Evolutionary conservation across 106 monocot genomes (phyloP).

Genomic region (Xerophyta viscosa): DNA sequence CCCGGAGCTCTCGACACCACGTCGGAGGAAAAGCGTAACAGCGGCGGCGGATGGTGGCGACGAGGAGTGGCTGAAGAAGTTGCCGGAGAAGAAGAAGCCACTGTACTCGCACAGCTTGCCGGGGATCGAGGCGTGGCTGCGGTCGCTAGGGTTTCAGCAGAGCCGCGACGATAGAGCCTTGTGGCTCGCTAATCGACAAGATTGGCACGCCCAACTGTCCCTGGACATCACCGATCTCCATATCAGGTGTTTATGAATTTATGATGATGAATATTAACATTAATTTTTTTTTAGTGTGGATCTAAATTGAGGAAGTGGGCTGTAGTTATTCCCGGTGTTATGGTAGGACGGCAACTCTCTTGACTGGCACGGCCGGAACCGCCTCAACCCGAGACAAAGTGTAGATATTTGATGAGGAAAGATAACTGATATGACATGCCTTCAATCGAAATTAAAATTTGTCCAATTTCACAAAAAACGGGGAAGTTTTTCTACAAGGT

Average conservation of each 20-base stretch:
- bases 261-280: no score
- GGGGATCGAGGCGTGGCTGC: constrained; percentile 89
- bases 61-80: constrained; percentile 79
- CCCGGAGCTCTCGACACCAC: not conserved
- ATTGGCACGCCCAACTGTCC: constrained; percentile 92
- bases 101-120: constrained; percentile 97
- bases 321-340: no score
- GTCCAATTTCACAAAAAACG: no score
- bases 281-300: no score
- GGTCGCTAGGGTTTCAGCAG: constrained; percentile 63
- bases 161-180: constrained; percentile 60
- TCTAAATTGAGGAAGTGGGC: no score
- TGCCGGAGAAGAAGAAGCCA: constrained; percentile 94
- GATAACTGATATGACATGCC: no score
- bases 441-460: no score
- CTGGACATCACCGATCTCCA: constrained; percentile 84
- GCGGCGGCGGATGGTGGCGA: constrained; percentile 39
- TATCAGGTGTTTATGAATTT: constrained; percentile 59
- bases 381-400: no score
- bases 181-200: constrained; percentile 65
- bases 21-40: constrained; percentile 3
- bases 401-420: no score
- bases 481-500: no score
- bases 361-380: no score
- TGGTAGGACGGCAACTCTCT: no score